Evolutionary conservation across 2,329 filamentous ascomycete species (phyloP), one percentile per base, ranked within the genome.

Genomic region (Colletotrichum cuscutae): DNA sequence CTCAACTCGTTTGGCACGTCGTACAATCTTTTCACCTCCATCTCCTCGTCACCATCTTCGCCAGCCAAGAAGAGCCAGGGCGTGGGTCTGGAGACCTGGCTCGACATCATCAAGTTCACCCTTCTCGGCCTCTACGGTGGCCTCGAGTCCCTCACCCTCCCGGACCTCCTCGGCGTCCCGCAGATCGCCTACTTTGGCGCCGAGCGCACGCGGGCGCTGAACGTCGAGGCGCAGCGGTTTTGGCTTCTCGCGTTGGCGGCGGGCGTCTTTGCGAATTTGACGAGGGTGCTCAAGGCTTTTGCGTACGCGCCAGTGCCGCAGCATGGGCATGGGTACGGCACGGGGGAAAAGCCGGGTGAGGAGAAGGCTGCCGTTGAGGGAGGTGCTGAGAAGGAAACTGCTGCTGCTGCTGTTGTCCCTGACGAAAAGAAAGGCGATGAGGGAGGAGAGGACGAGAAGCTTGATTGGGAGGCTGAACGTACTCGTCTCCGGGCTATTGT

Each of bases 111-210:
- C 19, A 86, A 87, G 62, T 88, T 87, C 81, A 88, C 87, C 7
- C 90, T 90, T 77, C 86, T 92, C 63, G 92, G 91, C 60, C 82
- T 92, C 71, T 94, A 94, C 79, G 88, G 92, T 68, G 82, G 93
- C 26, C 84, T 94, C 71, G 93, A 95, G 82, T 88, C 89, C 73
- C 79, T 87, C 53, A 93, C 90, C 0, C 86, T 93, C 60, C 84
- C 90, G 73, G 86, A 92, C 82, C 80, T 86, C 30, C 84, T 90
- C 73, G 78, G 78, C 22, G 79, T 88, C 22, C 76, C 81, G 54
- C 83, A 82, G 65, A 75, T 90, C 74, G 82, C 87, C 59, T 80
- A 89, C 13, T 91, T 92, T 82, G 87, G 86, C 0, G 76, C 86
- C 1, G 86, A 85, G 49, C 78, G 84, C 80, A 86, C 86, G 19